Base-by-base conservation (phyloP, 192 early-diverging fungal species). In the Chytriomyces hyalinus region DNA sequence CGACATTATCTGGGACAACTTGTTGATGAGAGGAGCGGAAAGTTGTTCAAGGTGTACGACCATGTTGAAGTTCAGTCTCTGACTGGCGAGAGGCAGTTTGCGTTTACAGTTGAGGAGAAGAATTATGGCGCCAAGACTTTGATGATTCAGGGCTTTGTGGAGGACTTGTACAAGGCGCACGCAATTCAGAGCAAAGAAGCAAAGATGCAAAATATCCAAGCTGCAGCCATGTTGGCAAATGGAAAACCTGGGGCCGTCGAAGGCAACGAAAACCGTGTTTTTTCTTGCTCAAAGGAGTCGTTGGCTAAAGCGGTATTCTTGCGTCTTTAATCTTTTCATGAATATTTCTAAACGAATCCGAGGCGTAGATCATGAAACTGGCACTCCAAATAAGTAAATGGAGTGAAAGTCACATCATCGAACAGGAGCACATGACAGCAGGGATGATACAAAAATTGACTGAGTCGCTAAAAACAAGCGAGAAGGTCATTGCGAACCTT, bases 11-110 rank as follows among this genome's bases (percentile, higher is more conserved):
- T 76, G 62, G 83, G 79, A 24, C 79, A 73, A n/a, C 76, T 89
- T 17, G 44, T 80, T 5, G 88, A 89, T 66, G 88, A 89, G 63
- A 67, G 86, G 11, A 85, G 67, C 9, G 88, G 88, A 4, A 77
- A 84, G 24, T 73, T 87, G 57, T 89, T 89, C 67, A 83, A 83
- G 64, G 60, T 75, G 1, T 82, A 86, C 49, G 88, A 85, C 3
- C 68, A 45, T 44, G 65, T 84, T 43, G 83, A 83, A 22, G 70
- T 85, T 4, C 80, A 77, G n/a, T 78, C 82, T 11, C 6, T 46
- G 1, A 74, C 81, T 8, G 86, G 81, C 6, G 70, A 84, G 6
- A 51, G 65, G 13, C 73, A 78, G 24, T 84, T 84, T 51, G 83
- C 81, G 0, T 87, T 85, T 53, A 63, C 67, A 60, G 53, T 89